These are phyloP conservation scores for Chlorella sp. DNA, from an alignment of 139 green algal genomes.

Conservation along the genomic window DNA sequence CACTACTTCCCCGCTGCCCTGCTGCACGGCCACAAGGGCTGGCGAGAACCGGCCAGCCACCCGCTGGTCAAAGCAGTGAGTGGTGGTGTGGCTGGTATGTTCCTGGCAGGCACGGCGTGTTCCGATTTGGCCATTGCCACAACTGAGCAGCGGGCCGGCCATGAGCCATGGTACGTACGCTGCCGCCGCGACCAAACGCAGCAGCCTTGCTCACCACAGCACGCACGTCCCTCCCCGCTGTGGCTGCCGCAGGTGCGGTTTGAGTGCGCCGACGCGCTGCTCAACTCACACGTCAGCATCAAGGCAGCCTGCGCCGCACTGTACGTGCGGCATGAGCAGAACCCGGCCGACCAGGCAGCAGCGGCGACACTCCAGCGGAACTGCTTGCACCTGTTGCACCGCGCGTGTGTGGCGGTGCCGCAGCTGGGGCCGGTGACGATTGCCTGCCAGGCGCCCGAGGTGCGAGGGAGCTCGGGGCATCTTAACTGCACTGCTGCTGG, in stretches of 20 bases:
- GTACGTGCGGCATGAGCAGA: constrained; percentile 14
- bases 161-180: no score
- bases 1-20: constrained; percentile 19
- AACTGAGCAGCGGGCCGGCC: no score
- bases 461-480: no score
- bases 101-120: no score
- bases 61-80: constrained; percentile 24
- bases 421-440: constrained; percentile 16
- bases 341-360: neutral
- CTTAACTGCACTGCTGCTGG: no score
- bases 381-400: constrained; percentile 19
- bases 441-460: constrained; percentile 16
- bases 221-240: neutral
- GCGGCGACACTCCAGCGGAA: neutral
- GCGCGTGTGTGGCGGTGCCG: constrained; percentile 8
- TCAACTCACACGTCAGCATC: constrained; percentile 4
- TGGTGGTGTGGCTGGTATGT: no score
- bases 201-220: neutral
- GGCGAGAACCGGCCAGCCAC: constrained; percentile 7
- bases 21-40: constrained; percentile 3
- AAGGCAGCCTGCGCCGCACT: neutral
- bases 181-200: no score
- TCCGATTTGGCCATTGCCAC: no score
- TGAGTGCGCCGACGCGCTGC: constrained; percentile 23
- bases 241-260: constrained; percentile 12